A percentile compares a stretch with the other conserved stretches of the same genome.
Conservation (phyloP, 768 basidiomycete species). For the Xanthoconium purpureum region DNA sequence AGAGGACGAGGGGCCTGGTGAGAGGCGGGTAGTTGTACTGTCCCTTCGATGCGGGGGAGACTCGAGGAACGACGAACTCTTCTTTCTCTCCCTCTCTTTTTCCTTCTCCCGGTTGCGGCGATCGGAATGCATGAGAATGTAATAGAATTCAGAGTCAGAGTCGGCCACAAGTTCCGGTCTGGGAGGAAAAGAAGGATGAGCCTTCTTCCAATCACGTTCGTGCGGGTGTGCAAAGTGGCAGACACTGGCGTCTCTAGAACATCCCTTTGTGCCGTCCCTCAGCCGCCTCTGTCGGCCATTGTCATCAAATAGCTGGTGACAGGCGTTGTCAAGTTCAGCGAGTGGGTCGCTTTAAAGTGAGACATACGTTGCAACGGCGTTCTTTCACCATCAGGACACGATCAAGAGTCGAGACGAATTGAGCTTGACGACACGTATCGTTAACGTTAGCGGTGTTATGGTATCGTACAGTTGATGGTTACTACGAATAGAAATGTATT, state of each 20-base stretch:
- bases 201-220: slow-evolving; percentile 33
- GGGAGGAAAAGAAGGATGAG: slow-evolving; percentile 27
- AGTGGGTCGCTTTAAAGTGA: background rate
- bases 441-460: background rate
- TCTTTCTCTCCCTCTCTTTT: slow-evolving; percentile 10
- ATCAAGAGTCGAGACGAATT: no score
- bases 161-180: slow-evolving; percentile 17
- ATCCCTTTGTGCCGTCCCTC: slow-evolving; percentile 22
- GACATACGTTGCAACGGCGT: slow-evolving; percentile 32
- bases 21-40: slow-evolving; percentile 12
- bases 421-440: no score
- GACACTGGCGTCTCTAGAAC: slow-evolving; percentile 15
- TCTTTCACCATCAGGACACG: slow-evolving; percentile 15
- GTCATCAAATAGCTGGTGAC: slow-evolving; percentile 28
- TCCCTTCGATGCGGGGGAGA: slow-evolving; percentile 17
- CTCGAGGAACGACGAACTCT: background rate
- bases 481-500: slow-evolving; percentile 13
- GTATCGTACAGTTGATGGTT: slow-evolving; percentile 19
- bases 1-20: slow-evolving; percentile 11
- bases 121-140: slow-evolving; percentile 11
- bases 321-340: slow-evolving; percentile 5
- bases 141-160: slow-evolving; percentile 22
- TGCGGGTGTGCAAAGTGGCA: slow-evolving; percentile 33
- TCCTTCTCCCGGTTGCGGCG: slow-evolving; percentile 16
- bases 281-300: slow-evolving; percentile 22